Base-by-base conservation (phyloP, 345 rosid genomes). In the Boechera stricta region DNA sequence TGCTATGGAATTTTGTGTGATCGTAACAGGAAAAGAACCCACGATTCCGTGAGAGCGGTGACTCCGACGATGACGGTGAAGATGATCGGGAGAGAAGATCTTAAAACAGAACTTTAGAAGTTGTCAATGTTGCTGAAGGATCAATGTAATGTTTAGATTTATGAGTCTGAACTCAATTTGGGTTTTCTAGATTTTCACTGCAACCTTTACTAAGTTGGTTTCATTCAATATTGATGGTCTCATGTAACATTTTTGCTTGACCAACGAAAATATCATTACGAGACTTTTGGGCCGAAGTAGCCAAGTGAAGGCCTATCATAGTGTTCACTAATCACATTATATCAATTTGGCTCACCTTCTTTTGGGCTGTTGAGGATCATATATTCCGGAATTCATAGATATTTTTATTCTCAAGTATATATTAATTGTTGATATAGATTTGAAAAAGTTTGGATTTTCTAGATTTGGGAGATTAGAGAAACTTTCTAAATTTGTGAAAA, bases 11-110 rank as follows among this genome's bases (percentile, higher is more conserved):
- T 26, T 60, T 28, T 49, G 53, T 65, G 56, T 59, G 36, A n/a
- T 39, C 36, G n/a, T 33, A 32, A 84, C 85, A 95, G 98, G 99
- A 92, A 82, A 91, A 95, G 88, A 92, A 95, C 80, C 99, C 99
- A 12, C 90, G 99, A 13, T 95, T 95, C 76, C 97, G 99, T 3
- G 99, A 92, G 84, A 92, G 97, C 12, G 91, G 96, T 0, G 91
- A 92, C 79, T 95, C 99, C 4, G 98, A 94, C 72, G 98, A 95
- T 1, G 99, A 95, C 0, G 98, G 90, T 54, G 98, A 94, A 29
- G 97, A 90, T 76, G 92, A 87, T 24, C 69, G 83, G 73, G 87
- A 89, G 84, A 82, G 64, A 48, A 77, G 85, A 53, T 38, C 89
- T 52, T 94, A 83, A 79, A 64, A 26, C 10, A 54, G 1, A 57